Conservation (phyloP, 1,284 basidiomycete species). For the Fomes fomentarius region DNA sequence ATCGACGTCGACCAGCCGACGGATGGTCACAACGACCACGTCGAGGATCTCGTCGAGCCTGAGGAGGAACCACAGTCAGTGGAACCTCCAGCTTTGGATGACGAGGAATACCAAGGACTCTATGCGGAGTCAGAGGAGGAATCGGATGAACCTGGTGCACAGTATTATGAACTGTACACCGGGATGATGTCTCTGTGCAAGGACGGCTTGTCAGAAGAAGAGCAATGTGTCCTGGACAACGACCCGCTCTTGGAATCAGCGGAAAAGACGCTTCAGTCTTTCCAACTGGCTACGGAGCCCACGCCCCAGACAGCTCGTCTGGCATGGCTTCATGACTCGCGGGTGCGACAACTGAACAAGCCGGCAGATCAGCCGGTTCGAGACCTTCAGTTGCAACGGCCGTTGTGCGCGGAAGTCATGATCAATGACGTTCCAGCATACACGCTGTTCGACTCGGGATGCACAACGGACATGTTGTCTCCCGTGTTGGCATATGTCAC, state of each 20-base stretch:
- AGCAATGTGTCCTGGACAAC: not conserved
- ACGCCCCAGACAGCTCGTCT: not conserved
- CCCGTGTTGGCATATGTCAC: not conserved
- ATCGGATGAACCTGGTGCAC: no score
- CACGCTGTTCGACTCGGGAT: slow-evolving; percentile 9
- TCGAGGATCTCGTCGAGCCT: no score
- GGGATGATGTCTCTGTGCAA: not conserved
- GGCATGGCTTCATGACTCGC: slow-evolving; percentile 6
- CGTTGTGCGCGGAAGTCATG: slow-evolving; percentile 7
- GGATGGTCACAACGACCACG: no score
- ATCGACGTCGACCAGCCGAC: no score
- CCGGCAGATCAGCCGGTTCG: not conserved
- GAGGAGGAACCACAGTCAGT: no score
- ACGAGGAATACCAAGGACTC: no score
- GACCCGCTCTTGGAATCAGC: no score
- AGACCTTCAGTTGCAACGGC: no score
- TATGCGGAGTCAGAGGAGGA: no score
- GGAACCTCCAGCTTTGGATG: no score
- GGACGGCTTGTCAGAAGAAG: not conserved
- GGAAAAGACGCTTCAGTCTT: not conserved
- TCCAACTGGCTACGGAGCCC: not conserved
- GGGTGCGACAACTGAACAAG: not conserved
- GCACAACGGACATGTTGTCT: slow-evolving; percentile 5
- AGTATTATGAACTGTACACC: no score
- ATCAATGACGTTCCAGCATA: slow-evolving; percentile 6